Base-by-base conservation (phyloP, 2,329 filamentous ascomycete species). In the Cordyceps fumosorosea region DNA sequence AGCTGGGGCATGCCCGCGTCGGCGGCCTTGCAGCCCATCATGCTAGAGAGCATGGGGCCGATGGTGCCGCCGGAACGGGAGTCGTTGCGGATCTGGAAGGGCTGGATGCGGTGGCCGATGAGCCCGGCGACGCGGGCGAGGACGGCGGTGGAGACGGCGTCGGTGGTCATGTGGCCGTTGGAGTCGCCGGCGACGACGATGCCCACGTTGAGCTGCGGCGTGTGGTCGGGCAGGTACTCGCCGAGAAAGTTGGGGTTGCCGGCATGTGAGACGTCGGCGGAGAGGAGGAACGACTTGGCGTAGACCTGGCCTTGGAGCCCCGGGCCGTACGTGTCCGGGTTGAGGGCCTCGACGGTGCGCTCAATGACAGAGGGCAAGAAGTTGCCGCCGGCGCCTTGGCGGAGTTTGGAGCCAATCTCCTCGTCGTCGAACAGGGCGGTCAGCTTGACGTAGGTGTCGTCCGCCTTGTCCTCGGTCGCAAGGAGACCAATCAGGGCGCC, bases 391-490 rank as follows among this genome's bases (percentile, higher is more conserved):
- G 95, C 95, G 64, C 95, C 95, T 77, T 98, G 93, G 62, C 93
- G 89, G 56, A 97, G 85, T 10, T 91, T 81, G 29, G 90, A 96
- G 64, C 95, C 95, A 64, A 99, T 96, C 75, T 99, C 95, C 75
- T 99, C 95, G 70, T 97, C 90, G 72, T 98, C 95, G 71, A 98
- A 98, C 69, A 97, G 87, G n/a, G 89, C 92, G 42, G 95, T 90
- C 61, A 97, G 81, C 76, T 96, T 96, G 75, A 98, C 86, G 60
- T 88, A 84, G n/a, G 87, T 83, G 64, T 88, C 83, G 11, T 78
- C 73, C 1, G 82, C 78, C 67, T 74, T 79, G 45, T 81, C 77
- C 14, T 84, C 78, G 20, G 88, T 85, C 56, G 88, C 86, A 32
- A 97, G 80, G 0, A 99, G 86, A 3, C 86, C 93, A 74, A 93